phyloP scores from a whole-genome alignment of 1,284 basidiomycete species.

The Sporisorium graminicola region DNA sequence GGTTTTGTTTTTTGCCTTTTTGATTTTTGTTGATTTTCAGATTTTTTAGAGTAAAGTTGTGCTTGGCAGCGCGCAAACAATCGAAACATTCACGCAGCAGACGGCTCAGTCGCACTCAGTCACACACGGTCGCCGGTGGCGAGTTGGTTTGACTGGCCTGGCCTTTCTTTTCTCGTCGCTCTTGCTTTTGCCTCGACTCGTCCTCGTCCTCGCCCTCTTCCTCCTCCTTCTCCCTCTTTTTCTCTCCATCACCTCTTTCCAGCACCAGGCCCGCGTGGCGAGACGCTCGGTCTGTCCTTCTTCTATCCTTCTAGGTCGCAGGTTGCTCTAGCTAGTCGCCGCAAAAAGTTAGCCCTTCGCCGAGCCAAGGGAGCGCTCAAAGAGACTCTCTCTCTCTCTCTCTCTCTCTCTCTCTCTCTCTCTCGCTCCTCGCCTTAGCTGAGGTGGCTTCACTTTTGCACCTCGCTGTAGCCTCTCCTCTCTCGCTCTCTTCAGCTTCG shows the following conservation, averaged over 20 bases:
- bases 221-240: not conserved
- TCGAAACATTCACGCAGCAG: not conserved
- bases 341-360: not conserved
- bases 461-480: too few species aligned
- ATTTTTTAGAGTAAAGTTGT: not conserved
- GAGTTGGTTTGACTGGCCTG: not conserved
- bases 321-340: too few species aligned
- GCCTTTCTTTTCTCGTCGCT: not conserved
- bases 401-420: too few species aligned
- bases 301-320: not conserved
- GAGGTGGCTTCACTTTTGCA: not conserved
- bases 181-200: too few species aligned
- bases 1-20: not conserved
- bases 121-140: not conserved
- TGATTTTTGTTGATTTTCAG: not conserved
- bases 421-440: not conserved
- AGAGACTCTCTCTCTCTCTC: too few species aligned
- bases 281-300: not conserved
- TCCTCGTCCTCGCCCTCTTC: too few species aligned
- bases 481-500: not conserved
- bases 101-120: not conserved
- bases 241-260: not conserved
- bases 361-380: not conserved
- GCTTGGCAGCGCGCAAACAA: constrained; percentile 5
- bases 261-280: constrained; percentile 1